Base-by-base conservation (phyloP, 176 grass and related monocot species). In the Phragmites australis region DNA sequence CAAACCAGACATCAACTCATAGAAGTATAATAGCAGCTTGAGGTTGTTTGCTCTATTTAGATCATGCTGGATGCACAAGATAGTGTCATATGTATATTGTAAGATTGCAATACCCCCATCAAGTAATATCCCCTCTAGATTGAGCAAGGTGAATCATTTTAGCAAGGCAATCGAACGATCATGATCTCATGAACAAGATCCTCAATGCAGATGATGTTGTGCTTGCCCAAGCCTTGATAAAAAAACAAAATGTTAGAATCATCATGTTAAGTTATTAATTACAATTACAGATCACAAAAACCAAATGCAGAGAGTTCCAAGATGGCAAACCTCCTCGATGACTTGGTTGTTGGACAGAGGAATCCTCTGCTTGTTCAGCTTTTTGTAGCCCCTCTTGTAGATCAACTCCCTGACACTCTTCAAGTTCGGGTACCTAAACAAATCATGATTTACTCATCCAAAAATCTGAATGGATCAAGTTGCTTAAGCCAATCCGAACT, bases 111-210 rank as follows among this genome's bases (percentile, higher is more conserved):
- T 37, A 5, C 34, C 34, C 34, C 34, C 34, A 37, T 37, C 34
- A 37, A 37, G 5, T 37, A 37, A 37, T 37, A 37, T 37, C 34
- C 2, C 34, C 34, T 2, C 5, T 37, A 37, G 34, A 2, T 37
- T 37, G 34, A 5, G 34, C 34, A 37, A 37, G 34, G 2, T 37
- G 34, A 5, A 37, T 37, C 34, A 37, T 37, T 37, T 37, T 37
- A 37, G 34, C 34, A n/a, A n/a, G n/a, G n/a, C n/a, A n/a, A n/a
- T n/a, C n/a, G n/a, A 1, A 98, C 92, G 42, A 86, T 91, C 81
- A 98, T 49, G 37, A 98, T 91, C 76, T 98, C 95, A 2, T 98
- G 95, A 52, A 94, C 90, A 70, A 98, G 86, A 65, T 98, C 95
- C 58, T 98, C 95, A 1, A 98, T 93, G 73, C 90, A 98, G 42